Evolutionary conservation across 305 asterid species (phyloP).

Genomic region (Solanum aculeatissimum): DNA sequence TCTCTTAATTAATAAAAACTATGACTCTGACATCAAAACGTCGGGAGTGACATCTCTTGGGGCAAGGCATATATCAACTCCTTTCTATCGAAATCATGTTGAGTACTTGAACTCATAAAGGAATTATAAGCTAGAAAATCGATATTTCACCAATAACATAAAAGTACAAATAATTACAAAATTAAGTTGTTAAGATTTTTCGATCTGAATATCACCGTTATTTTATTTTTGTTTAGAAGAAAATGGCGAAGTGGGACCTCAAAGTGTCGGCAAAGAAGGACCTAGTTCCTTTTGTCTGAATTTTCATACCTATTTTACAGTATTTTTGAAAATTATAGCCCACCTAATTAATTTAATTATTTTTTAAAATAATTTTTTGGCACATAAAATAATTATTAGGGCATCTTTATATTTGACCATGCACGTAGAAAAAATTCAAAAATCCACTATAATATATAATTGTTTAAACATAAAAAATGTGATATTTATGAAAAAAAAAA

Average conservation of each 20-base stretch:
- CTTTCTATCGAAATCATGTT: not conserved
- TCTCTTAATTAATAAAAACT: not conserved
- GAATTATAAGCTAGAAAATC: too few species aligned
- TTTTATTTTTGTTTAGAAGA: too few species aligned
- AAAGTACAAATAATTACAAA: not conserved
- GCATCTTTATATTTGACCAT: not conserved
- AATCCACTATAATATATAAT: not conserved
- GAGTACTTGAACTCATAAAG: not conserved
- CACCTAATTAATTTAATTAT: not conserved
- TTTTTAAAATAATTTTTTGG: not conserved
- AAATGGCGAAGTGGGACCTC: not conserved
- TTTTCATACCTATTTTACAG: not conserved
- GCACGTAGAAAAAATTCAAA: not conserved
- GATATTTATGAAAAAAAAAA: not conserved
- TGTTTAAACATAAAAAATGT: not conserved
- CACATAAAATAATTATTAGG: not conserved
- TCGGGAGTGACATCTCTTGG: too few species aligned
- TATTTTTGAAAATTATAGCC: not conserved
- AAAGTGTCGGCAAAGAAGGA: constrained; percentile 7
- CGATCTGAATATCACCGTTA: not conserved
- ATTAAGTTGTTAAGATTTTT: not conserved
- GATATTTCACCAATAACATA: not conserved
- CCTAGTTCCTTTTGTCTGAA: not conserved
- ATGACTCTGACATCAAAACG: not conserved
- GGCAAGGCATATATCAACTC: not conserved